Base-by-base conservation (phyloP, 2,329 filamentous ascomycete genomes). In the Cladosporium sp. region DNA sequence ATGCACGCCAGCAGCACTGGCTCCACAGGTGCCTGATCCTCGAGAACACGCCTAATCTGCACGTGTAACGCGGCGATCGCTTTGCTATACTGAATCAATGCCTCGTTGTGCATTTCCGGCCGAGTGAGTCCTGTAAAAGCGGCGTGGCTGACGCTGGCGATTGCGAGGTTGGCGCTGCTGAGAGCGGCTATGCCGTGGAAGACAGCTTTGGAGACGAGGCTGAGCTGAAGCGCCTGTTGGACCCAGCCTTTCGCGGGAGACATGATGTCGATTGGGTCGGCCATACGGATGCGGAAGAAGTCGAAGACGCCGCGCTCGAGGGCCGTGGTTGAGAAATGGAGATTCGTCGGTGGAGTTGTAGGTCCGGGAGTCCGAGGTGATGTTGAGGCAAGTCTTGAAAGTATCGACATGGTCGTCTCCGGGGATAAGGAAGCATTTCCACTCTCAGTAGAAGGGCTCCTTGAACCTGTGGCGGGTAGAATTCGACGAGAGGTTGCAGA, bases 111-210 rank as follows among this genome's bases (percentile, higher is more conserved):
- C n/a, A 18, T 32, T 9, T 43, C 48, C 9, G 48, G 48, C 14
- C 9, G 34, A 13, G 42, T 32, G 9, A 43, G 18, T 7, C 40
- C 48, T 1, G 48, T 14, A 11, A 50, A 35, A 7, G 40, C 43
- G 19, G 43, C 32, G 11, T 53, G 43, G 14, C 18, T 33, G 3
- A 53, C 43, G 33, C 43, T 46, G 18, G 38, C 38, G 9, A 46
- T 46, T 9, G 50, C 43, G 3, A 46, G 50, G 14, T 53, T 46
- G 2, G 50, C 43, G 18, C 28, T 46, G 18, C 50, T 42, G 6
- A 53, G 22, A 16, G 50, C 50, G 11, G 37, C 38, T 19, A 53
- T 53, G 28, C 16, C 50, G n/a, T 46, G 50, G 32, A 53, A 46
- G 7, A 53, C 43, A 9, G 50, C 35, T 22, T 53, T 46, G 5